Base-by-base conservation (phyloP, 2,329 filamentous ascomycete species). In the Verticillium tricorpus region DNA sequence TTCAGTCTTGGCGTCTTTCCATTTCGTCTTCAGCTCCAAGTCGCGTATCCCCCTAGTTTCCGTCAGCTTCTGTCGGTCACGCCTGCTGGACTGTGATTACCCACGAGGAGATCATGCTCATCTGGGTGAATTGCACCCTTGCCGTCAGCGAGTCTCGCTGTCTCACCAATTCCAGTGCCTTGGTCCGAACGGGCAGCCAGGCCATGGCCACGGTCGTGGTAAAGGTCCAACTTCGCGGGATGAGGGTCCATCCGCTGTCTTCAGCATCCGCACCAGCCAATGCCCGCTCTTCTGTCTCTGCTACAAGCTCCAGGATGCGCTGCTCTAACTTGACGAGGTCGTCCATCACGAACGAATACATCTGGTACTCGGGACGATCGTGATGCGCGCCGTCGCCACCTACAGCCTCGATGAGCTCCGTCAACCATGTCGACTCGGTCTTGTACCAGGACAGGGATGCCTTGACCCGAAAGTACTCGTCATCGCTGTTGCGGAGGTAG, bases 301-400 rank as follows among this genome's bases (percentile, higher is more conserved):
- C 71, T 3, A 82, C 69, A n/a, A 80, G 68, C 57, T 81, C 79
- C 7, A 82, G 68, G 45, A 81, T 68, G 15, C 78, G 71, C 65
- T 76, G 72, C 67, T 81, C 78, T 17, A 82, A 69, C 58, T 75
- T 78, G 28, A 76, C 62, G 34, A 81, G 65, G 61, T 81, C 76
- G 37, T 82, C 79, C 74, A 82, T 77, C 11, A 81, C 77, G 62
- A 80, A 81, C 1, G 67, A 68, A 66, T 78, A 81, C 77, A 82
- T 81, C 59, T 81, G 74, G 60, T 77, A 74, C 63, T 81, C 77
- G n/a, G 73, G 71, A 17, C 67, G 63, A 7, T 61, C 56, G 28
- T 67, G 63, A 15, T 17, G 19, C 25, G 57, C 39, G 12, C 57
- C 22, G 57, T 45, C 55, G 31, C 65, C 67, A 6, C 65, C 66